Base-by-base conservation (phyloP, 495 filamentous ascomycete species). In the Trichoderma orchidacearum region DNA sequence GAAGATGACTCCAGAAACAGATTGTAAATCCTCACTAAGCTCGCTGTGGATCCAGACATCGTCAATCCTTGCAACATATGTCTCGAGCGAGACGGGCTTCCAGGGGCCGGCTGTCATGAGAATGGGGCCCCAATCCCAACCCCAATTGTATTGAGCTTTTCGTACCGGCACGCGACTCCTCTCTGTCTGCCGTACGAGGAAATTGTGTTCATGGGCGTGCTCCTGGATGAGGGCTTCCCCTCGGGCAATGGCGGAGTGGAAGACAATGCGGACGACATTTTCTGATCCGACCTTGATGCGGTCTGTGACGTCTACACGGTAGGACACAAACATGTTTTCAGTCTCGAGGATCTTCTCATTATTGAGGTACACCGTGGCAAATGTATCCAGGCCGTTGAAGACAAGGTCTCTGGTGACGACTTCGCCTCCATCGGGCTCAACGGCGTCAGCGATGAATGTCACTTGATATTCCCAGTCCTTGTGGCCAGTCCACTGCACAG, bases 91-190 rank as follows among this genome's bases (percentile, higher is more conserved):
- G 8, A 89, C 72, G 2, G 81, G 79, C 56, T 79, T 77, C 86
- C 86, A 90, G n/a, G 85, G 85, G 5, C 87, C 87, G 36, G 79
- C 84, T 9, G 84, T 86, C 65, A 86, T 71, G 28, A 90, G 60
- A 11, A 82, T 76, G 28, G 87, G 86, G 11, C 87, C 87, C 87
- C 86, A 89, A 60, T 91, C 86, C 87, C 87, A 91, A 32, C 87
- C 87, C 72, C 65, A 73, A 60, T 67, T 65, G 32, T 60, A 57
- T 83, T 80, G 68, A 77, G 70, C 64, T 61, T 75, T 76, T 18
- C 72, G 61, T 6, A 73, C 69, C 1, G 73, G 65, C 0, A 70
- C 70, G 31, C 72, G 62, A 52, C 67, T 68, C 34, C 72, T 63
- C 41, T 74, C 70, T 1, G 73, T 75, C 63, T 75, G 73, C 36